Conservation (phyloP, 345 rosid species). For the Alliaria petiolata region DNA sequence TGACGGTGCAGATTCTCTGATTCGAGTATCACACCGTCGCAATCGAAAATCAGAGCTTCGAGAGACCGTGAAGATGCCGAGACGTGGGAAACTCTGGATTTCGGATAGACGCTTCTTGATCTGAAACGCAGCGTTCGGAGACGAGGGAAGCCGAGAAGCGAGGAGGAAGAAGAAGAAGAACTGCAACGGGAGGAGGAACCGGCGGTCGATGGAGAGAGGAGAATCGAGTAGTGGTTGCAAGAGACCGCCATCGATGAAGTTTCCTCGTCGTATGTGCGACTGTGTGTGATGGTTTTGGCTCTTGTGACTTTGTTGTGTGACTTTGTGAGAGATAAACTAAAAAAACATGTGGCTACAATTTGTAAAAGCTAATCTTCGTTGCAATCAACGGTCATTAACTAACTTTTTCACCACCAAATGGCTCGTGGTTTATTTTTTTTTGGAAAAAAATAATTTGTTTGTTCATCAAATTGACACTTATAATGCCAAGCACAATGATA, state of each 20-base stretch:
- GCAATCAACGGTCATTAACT: conserved; percentile 15
- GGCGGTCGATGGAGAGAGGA: conserved; percentile 20
- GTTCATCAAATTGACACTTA: no score
- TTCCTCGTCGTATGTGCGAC: neutral
- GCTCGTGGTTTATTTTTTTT: neutral
- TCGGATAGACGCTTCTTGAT: conserved; percentile 1
- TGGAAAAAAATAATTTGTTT: no score
- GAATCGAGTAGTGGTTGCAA: conserved; percentile 18
- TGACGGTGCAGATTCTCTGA: conserved; percentile 92
- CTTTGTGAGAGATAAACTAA: conserved; percentile 4
- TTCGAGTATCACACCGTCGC: conserved; percentile 91
- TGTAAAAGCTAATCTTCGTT: neutral
- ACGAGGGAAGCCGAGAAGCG: conserved; percentile 23
- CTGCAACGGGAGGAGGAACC: neutral
- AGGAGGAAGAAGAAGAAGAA: neutral
- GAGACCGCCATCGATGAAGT: conserved; percentile 31
- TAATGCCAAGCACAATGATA: no score
- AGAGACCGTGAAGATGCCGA: conserved; percentile 53
- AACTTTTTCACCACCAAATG: conserved; percentile 13
- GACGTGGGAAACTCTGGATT: conserved; percentile 4
- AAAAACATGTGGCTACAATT: conserved; percentile 16
- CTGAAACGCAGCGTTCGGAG: conserved; percentile 26
- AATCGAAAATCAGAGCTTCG: conserved; percentile 79
- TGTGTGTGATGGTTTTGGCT: neutral
- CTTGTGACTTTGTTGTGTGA: no score